A percentile compares a stretch with the other conserved stretches of the same genome.
Evolutionary conservation across 148 eudicot genomes (phyloP).

Genomic region (Vaccinium myrtillus): DNA sequence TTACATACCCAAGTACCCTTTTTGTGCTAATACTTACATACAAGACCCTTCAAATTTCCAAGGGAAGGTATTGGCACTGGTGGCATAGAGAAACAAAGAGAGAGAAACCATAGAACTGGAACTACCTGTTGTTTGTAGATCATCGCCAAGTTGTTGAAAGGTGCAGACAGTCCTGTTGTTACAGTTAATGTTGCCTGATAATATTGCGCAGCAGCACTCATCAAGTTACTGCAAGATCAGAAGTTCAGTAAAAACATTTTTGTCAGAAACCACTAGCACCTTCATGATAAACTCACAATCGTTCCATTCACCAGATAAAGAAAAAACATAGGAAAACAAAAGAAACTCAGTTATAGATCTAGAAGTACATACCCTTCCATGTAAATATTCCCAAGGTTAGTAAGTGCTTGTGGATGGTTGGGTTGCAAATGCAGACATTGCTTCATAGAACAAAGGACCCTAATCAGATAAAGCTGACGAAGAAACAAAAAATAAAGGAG

Average conservation of each 20-base stretch:
- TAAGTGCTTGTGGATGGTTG: constrained; percentile 90
- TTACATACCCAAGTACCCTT: background rate
- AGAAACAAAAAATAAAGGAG: background rate
- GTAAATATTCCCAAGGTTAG: constrained; percentile 94
- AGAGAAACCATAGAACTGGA: background rate
- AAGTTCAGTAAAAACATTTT: constrained; percentile 11
- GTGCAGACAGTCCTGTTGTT: constrained; percentile 93
- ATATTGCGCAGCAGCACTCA: constrained; percentile 79
- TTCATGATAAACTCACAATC: background rate
- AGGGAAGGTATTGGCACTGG: too few relatives aligned
- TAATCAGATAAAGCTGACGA: constrained; percentile 11
- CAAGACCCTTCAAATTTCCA: background rate
- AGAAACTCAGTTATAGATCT: constrained; percentile 2
- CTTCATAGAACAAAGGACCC: constrained; percentile 29
- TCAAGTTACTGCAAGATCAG: constrained; percentile 73
- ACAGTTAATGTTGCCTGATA: constrained; percentile 84
- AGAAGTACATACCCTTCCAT: constrained; percentile 73
- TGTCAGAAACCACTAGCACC: background rate
- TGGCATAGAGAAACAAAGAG: background rate
- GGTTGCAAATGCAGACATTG: constrained; percentile 92
- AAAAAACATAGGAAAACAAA: background rate
- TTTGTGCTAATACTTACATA: background rate
- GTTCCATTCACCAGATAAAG: background rate
- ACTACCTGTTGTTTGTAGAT: constrained; percentile 94
- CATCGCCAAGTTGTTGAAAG: constrained; percentile 87